These are phyloP conservation scores for Parachaetomium inaequale DNA, from an alignment of 495 filamentous ascomycete species.

Conservation along the genomic window DNA sequence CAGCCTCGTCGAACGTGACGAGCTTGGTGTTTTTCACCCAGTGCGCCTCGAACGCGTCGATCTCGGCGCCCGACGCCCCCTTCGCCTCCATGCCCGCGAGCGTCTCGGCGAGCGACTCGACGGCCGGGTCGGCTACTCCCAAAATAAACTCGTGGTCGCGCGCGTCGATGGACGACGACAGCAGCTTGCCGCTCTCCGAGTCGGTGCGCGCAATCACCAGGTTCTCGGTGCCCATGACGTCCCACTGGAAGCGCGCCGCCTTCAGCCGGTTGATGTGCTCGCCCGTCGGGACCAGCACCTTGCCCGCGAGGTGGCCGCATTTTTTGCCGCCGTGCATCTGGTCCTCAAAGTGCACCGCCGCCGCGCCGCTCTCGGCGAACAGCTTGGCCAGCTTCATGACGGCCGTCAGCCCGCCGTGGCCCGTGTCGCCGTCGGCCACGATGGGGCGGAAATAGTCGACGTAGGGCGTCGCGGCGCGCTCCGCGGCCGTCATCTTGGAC, in stretches of 20 bases:
- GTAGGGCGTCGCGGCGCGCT: constrained; percentile 73
- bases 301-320: constrained; percentile 94
- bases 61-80: constrained; percentile 72
- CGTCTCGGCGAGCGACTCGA: constrained; percentile 77
- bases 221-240: constrained; percentile 93
- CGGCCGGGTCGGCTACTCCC: constrained; percentile 67
- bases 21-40: constrained; percentile 88
- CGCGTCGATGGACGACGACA: constrained; percentile 85
- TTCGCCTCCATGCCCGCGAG: constrained; percentile 83
- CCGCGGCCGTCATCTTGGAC: constrained; percentile 66
- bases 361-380: constrained; percentile 97
- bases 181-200: constrained; percentile 84
- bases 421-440: constrained; percentile 95
- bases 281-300: constrained; percentile 88
- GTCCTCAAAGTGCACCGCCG: constrained; percentile 96
- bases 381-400: constrained; percentile 96
- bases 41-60: constrained; percentile 78
- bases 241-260: constrained; percentile 94
- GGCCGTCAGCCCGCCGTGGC: constrained; percentile 84
- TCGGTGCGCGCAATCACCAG: constrained; percentile 92
- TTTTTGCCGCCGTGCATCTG: constrained; percentile 98
- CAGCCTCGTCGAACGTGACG: constrained; percentile 89
- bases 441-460: constrained; percentile 91
- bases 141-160: constrained; percentile 96
- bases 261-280: constrained; percentile 95